Conservation (phyloP, 352 stramenopile species). For the Phytophthora pisi region DNA sequence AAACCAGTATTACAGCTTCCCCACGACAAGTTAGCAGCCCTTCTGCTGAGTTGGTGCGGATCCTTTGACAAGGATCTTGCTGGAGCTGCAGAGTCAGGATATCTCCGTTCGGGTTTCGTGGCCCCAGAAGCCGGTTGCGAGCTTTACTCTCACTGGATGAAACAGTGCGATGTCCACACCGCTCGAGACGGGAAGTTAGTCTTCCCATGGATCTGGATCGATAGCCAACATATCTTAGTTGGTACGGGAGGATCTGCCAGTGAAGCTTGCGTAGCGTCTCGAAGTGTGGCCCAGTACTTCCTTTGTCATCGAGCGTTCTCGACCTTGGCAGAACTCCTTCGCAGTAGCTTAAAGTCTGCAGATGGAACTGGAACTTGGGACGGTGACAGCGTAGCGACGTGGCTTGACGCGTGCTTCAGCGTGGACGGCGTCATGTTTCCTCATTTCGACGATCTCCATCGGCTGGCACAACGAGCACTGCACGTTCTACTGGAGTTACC, state of each 20-base stretch:
- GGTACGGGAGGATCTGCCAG: background rate
- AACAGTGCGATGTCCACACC: slow-evolving; percentile 52
- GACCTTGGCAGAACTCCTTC: slow-evolving; percentile 28
- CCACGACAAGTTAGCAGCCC: slow-evolving; percentile 28
- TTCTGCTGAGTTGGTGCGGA: slow-evolving; percentile 49
- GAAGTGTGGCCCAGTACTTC: slow-evolving; percentile 34
- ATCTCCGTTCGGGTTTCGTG: slow-evolving; percentile 46
- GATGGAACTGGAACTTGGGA: slow-evolving; percentile 17
- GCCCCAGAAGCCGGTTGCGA: slow-evolving; percentile 7
- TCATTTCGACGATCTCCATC: slow-evolving; percentile 56
- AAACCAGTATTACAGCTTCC: slow-evolving; percentile 25
- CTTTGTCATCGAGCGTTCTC: slow-evolving; percentile 37
- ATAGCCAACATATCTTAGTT: slow-evolving; percentile 33
- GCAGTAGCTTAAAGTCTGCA: slow-evolving; percentile 20
- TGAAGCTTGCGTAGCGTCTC: slow-evolving; percentile 18
- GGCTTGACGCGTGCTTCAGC: slow-evolving; percentile 69
- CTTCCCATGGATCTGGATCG: slow-evolving; percentile 58
- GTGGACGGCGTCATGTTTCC: slow-evolving; percentile 35
- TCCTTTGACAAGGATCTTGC: slow-evolving; percentile 47
- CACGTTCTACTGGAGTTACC: slow-evolving; percentile 35
- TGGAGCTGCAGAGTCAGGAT: slow-evolving; percentile 21
- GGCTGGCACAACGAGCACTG: slow-evolving; percentile 41
- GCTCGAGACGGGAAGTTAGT: slow-evolving; percentile 31
- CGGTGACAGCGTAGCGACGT: slow-evolving; percentile 30
- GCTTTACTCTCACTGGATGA: slow-evolving; percentile 44